Evolutionary conservation across 1,139 yeast genomes (phyloP), one percentile per base, ranked within the genome.

Genomic region (Yamadazyma jaroonii): DNA sequence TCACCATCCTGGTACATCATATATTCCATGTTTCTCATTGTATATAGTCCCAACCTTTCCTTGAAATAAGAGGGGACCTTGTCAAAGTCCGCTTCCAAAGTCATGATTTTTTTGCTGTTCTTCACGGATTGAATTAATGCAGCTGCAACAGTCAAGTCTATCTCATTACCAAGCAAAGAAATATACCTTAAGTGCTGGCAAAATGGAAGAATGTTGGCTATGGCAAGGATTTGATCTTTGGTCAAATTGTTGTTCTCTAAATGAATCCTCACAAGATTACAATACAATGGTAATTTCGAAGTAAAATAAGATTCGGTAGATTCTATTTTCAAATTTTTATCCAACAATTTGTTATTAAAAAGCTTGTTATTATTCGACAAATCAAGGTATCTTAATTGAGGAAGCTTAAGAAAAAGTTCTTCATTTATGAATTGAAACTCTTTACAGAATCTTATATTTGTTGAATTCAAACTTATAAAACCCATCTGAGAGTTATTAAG

Each of bases 391-490:
- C 70, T 73, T 49, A 84, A 66, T 33, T 72, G 67, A 14, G 81
- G 82, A 22, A 81, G 62, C 34, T 47, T 59, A 45, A 67, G 41
- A 8, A 68, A 44, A 9, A 69, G 47, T 0, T 44, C 48, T 38
- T 67, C 74, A 41, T 64, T 51, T 4, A 62, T 52, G 35, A 54
- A 59, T 38, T 59, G 64, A 44, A 68, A 67, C 4, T 45, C 38
- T 9, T 61, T 62, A 8, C 59, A 53, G 42, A 64, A 67, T 25
- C 56, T 46, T 5, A 86, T 61, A 37, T 76, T 71, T 3, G 95
- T 82, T 9, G 88, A 74, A 54, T 86, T 84, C 37, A 89, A 61
- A 12, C 95, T 84, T 31, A 87, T 68, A 48, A 83, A 84, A 12
- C 71, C 64, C 39, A 82, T 54, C 12, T 71, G 59, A 6, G 68